A percentile compares a stretch with the other conserved stretches of the same genome.
Evolutionary conservation across 2,329 filamentous ascomycete species (phyloP).

Genomic region (Aspergillus novoparasiticus): DNA sequence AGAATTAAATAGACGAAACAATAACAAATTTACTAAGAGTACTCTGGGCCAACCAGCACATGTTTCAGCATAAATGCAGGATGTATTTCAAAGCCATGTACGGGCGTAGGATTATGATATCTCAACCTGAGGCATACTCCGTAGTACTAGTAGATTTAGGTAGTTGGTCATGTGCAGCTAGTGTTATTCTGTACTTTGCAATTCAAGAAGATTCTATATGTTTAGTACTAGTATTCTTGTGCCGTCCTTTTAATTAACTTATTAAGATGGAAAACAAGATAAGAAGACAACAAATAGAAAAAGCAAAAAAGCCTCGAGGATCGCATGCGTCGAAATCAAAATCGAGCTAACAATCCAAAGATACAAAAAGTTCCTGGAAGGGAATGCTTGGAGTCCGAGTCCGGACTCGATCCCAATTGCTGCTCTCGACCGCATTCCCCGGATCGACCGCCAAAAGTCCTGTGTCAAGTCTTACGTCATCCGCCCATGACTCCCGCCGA

Average conservation of each 20-base stretch:
- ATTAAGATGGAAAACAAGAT: background rate
- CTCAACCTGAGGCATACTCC: background rate
- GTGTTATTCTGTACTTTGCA: background rate
- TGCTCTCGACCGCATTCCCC: constrained; percentile 21
- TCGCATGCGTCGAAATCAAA: background rate
- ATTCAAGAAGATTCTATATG: background rate
- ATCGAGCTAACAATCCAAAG: background rate
- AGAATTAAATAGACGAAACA: background rate
- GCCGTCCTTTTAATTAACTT: background rate
- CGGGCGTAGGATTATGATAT: background rate
- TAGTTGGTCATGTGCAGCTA: background rate
- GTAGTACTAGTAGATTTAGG: background rate
- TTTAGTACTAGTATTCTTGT: background rate
- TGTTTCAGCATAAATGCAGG: background rate
- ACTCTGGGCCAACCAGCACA: background rate
- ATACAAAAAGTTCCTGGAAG: background rate
- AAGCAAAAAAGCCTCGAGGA: background rate
- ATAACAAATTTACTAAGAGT: background rate
- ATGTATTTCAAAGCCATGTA: background rate
- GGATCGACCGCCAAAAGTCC: constrained; percentile 24
- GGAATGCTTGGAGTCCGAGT: background rate
- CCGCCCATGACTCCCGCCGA: constrained; percentile 20
- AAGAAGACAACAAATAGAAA: background rate
- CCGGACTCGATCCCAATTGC: background rate
- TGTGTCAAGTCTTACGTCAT: constrained; percentile 40